These are phyloP conservation scores for Marasmius sp. DNA, from an alignment of 1,284 basidiomycete genomes.

Conservation along the genomic window DNA sequence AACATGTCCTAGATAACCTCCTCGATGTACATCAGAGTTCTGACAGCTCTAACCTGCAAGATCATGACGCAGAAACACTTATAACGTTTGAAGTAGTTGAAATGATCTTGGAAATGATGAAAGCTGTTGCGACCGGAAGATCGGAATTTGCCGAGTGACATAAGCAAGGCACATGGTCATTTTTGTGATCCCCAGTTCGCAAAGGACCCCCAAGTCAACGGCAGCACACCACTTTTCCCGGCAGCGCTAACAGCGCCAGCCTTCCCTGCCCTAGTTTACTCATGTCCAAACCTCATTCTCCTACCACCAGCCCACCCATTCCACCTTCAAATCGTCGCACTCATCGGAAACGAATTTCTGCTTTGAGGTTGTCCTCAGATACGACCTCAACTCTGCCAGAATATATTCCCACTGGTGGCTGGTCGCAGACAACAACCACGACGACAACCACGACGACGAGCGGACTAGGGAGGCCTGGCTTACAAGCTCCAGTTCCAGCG, in stretches of 20 bases:
- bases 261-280: neutral
- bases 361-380: slow-evolving; percentile 64
- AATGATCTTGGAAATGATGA: too few relatives aligned
- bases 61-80: too few relatives aligned
- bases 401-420: slow-evolving; percentile 44
- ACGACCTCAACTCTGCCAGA: slow-evolving; percentile 66
- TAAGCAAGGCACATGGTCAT: neutral
- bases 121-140: too few relatives aligned
- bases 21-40: too few relatives aligned
- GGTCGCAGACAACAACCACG: slow-evolving; percentile 10
- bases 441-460: neutral
- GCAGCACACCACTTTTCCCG: neutral
- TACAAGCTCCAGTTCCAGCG: neutral
- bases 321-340: slow-evolving; percentile 26
- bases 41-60: too few relatives aligned
- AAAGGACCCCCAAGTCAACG: neutral
- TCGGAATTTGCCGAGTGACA: too few relatives aligned
- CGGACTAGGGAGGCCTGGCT: neutral
- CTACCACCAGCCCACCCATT: slow-evolving; percentile 9
- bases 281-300: slow-evolving; percentile 1
- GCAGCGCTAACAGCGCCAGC: neutral
- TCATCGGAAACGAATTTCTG: slow-evolving; percentile 58
- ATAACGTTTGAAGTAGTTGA: too few relatives aligned
- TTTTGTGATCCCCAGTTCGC: neutral
- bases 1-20: too few relatives aligned